phyloP scores from a whole-genome alignment of 148 eudicot genomes.

The Oxyria digyna region DNA sequence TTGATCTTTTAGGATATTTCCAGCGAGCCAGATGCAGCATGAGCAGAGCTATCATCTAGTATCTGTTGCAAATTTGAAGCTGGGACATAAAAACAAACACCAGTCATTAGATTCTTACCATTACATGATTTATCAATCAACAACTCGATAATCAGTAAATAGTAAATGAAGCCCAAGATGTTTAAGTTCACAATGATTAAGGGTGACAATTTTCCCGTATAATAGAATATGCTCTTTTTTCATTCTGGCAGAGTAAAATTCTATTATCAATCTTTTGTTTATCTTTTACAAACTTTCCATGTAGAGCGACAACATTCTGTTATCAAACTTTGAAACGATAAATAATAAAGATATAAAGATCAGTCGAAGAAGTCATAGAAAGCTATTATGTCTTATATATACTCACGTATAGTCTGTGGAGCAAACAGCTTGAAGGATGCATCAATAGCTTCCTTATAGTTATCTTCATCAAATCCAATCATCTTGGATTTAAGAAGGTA shows the following conservation, averaged over 20 bases:
- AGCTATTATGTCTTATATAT: conserved; percentile 3
- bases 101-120: background rate
- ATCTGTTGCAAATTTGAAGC: conserved; percentile 55
- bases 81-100: conserved; percentile 14
- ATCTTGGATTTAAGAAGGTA: conserved; percentile 66
- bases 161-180: background rate
- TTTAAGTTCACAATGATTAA: background rate
- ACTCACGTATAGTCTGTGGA: conserved; percentile 80
- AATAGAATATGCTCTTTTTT: background rate
- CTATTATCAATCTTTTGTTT: background rate
- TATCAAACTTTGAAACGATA: too few relatives aligned
- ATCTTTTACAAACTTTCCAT: background rate
- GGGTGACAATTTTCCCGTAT: too few relatives aligned
- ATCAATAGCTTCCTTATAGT: conserved; percentile 88
- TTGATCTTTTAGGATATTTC: background rate
- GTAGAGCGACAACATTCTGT: background rate
- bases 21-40: background rate
- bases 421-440: conserved; percentile 89
- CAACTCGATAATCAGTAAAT: background rate
- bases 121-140: background rate
- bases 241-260: background rate
- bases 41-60: conserved; percentile 62
- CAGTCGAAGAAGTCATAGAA: background rate
- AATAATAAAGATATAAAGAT: too few relatives aligned
- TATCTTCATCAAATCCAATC: conserved; percentile 77